Percentiles rank a stretch among this genome's conserved stretches.
Conservation (phyloP, 257 asterid genomes). For the Nicotiana sylvestris region DNA sequence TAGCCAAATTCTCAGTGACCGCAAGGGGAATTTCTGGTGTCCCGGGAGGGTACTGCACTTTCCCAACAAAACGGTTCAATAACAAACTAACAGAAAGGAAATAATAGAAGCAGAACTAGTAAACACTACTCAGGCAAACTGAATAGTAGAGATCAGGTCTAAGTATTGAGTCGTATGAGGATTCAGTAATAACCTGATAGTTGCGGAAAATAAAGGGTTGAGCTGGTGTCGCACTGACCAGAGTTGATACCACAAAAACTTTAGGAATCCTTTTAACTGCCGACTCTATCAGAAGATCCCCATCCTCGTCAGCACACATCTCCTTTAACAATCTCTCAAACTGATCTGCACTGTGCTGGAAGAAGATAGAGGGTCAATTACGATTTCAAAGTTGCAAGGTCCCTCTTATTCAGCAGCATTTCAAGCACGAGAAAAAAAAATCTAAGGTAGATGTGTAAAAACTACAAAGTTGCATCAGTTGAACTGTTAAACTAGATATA, state of each 20-base stretch:
- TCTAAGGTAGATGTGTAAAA: background rate
- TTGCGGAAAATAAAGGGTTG: conserved; percentile 98
- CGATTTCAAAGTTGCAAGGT: conserved; percentile 14
- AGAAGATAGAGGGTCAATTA: conserved; percentile 33
- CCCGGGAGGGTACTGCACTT: conserved; percentile 91
- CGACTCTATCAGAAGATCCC: conserved; percentile 96
- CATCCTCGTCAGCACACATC: conserved; percentile 94
- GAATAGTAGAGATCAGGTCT: background rate
- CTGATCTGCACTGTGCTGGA: conserved; percentile 99
- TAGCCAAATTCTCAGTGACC: conserved; percentile 60
- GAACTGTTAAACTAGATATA: background rate
- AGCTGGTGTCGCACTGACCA: conserved; percentile 92
- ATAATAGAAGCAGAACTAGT: background rate
- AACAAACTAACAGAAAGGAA: conserved; percentile 12
- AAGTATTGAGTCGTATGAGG: conserved; percentile 12
- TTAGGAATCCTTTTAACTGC: conserved; percentile 86
- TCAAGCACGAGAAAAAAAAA: background rate
- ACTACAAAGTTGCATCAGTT: background rate
- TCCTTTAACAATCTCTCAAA: conserved; percentile 93
- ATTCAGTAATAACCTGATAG: conserved; percentile 65
- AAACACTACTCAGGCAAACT: background rate
- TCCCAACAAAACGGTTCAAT: conserved; percentile 8
- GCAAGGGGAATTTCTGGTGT: conserved; percentile 81
- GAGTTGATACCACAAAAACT: conserved; percentile 93
- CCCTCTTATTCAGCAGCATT: conserved; percentile 7